Percentiles rank a stretch among this genome's conserved stretches.
Conservation (phyloP, 768 basidiomycete species). For the Dentipellis fragilis region DNA sequence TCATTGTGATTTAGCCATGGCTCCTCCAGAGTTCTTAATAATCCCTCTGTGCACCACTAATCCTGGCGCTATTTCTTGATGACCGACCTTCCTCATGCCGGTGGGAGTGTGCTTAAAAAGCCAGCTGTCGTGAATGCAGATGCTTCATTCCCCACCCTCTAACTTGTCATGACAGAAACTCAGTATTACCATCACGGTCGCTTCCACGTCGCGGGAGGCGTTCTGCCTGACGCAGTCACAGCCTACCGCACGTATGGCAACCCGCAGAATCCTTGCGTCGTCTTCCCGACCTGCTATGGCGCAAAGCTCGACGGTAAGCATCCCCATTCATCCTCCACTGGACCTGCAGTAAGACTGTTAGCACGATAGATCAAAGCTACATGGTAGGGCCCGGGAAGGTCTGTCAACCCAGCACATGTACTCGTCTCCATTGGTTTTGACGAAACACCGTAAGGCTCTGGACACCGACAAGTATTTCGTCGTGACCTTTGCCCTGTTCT, state of each 20-base stretch:
- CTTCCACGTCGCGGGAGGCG: constrained; percentile 40
- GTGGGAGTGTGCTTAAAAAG: not conserved
- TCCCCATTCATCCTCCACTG: not conserved
- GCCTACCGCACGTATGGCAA: constrained; percentile 48
- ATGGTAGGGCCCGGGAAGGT: constrained; percentile 44
- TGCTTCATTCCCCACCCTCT: not conserved
- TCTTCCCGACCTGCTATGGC: constrained; percentile 49
- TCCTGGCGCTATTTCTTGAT: no score
- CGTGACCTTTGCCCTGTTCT: constrained; percentile 48
- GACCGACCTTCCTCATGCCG: no score
- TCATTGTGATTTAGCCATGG: no score
- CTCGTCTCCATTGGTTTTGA: no score
- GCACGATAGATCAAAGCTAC: constrained; percentile 31
- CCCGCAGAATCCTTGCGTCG: constrained; percentile 41
- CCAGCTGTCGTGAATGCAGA: not conserved
- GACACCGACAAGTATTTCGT: constrained; percentile 43
- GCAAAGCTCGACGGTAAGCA: constrained; percentile 40
- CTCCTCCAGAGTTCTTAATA: no score
- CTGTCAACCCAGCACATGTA: not conserved
- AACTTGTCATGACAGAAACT: constrained; percentile 10
- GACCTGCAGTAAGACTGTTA: no score
- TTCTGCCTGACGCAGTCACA: constrained; percentile 45
- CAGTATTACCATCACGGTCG: constrained; percentile 46
- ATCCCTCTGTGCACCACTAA: no score
- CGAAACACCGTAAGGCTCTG: constrained; percentile 32